phyloP scores from a whole-genome alignment of 2,329 filamentous ascomycete species.

The Juglanconis juglandina region DNA sequence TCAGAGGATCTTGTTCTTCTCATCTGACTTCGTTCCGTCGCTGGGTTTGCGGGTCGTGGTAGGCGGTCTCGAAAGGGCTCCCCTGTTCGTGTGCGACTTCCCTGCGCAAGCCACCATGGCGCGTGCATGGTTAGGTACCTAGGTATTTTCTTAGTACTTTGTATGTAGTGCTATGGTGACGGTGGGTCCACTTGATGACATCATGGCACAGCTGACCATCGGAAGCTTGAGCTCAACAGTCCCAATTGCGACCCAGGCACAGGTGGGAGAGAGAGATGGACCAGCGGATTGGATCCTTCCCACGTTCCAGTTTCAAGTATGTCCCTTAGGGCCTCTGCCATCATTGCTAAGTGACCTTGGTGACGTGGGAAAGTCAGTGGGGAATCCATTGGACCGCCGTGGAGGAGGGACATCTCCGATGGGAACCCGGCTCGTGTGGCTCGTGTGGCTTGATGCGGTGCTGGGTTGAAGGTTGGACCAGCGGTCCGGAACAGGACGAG shows the following conservation, averaged over 20 bases:
- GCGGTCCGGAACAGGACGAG: not conserved
- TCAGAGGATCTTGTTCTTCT: not conserved
- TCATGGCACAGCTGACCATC: conserved; percentile 11
- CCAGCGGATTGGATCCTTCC: not conserved
- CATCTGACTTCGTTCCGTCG: not conserved
- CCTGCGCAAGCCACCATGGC: too few species aligned
- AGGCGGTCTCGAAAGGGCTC: too few species aligned
- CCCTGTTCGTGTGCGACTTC: too few species aligned
- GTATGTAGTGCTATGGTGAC: not conserved
- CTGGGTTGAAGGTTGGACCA: not conserved
- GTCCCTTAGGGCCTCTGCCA: too few species aligned
- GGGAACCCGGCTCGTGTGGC: not conserved
- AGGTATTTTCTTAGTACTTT: not conserved
- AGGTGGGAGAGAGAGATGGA: not conserved
- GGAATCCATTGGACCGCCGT: too few species aligned
- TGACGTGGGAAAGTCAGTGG: too few species aligned
- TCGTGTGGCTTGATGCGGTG: not conserved
- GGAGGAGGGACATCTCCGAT: too few species aligned
- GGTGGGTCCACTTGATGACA: conserved; percentile 5
- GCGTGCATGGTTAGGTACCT: too few species aligned
- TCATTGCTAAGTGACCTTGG: too few species aligned
- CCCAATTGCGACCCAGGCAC: too few species aligned
- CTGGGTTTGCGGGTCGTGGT: too few species aligned
- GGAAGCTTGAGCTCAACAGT: too few species aligned
- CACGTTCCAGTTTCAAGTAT: not conserved